These are phyloP conservation scores for Fonsecaea nubica DNA, from an alignment of 2,329 filamentous ascomycete species.

Conservation along the genomic window DNA sequence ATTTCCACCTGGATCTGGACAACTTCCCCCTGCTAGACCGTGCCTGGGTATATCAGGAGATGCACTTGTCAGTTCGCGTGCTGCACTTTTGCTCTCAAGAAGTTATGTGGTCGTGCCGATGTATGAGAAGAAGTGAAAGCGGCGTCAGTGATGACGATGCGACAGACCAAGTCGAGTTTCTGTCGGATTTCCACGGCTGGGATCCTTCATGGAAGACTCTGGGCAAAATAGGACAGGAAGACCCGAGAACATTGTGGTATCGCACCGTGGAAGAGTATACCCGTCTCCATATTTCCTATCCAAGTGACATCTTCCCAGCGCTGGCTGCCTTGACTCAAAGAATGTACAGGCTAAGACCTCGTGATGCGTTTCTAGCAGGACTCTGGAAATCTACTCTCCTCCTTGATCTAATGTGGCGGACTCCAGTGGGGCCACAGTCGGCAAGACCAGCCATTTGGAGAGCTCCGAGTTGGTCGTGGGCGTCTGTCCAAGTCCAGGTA, in stretches of 20 bases:
- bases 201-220: background rate
- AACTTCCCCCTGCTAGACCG: background rate
- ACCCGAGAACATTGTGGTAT: background rate
- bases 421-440: background rate
- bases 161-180: background rate
- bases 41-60: constrained; percentile 1
- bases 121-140: constrained; percentile 1
- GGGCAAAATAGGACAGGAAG: background rate
- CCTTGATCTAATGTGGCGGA: background rate
- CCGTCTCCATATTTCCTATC: background rate
- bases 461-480: constrained; percentile 1
- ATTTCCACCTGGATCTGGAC: background rate
- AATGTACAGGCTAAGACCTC: background rate
- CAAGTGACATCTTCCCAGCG: background rate
- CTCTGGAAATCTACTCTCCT: background rate
- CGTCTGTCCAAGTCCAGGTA: background rate
- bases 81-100: constrained; percentile 1
- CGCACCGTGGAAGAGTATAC: background rate
- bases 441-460: background rate
- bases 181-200: background rate
- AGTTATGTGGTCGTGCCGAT: background rate
- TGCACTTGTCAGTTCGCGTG: background rate
- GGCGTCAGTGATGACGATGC: background rate
- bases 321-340: background rate
- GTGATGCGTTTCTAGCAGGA: background rate